Evolutionary conservation across 768 basidiomycete genomes (phyloP).

Genomic region (Chalciporus pseudorubinellus): DNA sequence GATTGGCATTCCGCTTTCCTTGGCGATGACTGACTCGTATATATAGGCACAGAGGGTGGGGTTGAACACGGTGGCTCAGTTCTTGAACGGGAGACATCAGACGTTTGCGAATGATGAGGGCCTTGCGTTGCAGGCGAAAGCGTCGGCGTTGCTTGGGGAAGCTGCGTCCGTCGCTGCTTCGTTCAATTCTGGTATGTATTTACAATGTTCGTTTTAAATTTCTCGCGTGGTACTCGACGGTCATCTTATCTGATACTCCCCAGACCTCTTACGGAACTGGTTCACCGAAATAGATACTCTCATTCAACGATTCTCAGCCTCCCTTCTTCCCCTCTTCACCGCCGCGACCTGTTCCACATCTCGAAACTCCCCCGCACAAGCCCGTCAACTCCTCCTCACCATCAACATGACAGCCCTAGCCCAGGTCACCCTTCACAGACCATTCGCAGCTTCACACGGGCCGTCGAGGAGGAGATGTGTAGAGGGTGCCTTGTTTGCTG

Average conservation of each 20-base stretch:
- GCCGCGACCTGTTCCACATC: background rate
- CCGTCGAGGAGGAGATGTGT: conserved; percentile 16
- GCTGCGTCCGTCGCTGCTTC: conserved; percentile 28
- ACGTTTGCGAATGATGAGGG: conserved; percentile 8
- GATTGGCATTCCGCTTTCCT: background rate
- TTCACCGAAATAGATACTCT: conserved; percentile 47
- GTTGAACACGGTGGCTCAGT: conserved; percentile 10
- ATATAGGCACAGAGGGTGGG: background rate
- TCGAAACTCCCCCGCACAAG: too few relatives aligned
- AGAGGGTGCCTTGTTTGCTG: conserved; percentile 14
- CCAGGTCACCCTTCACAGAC: conserved; percentile 21
- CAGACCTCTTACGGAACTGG: conserved; percentile 41
- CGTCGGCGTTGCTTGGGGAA: conserved; percentile 35
- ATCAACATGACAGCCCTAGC: conserved; percentile 27
- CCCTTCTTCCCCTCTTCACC: background rate
- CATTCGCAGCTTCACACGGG: conserved; percentile 13
- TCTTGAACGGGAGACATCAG: conserved; percentile 17
- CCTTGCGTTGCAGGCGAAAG: conserved; percentile 26
- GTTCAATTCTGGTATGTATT: conserved; percentile 30
- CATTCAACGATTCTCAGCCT: conserved; percentile 40
- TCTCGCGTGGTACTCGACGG: too few relatives aligned
- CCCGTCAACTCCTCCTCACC: conserved; percentile 10
- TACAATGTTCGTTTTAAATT: too few relatives aligned
- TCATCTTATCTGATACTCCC: too few relatives aligned
- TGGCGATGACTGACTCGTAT: background rate